Base-by-base conservation (phyloP, 305 asterid genomes). In the Fraxinus floribunda region DNA sequence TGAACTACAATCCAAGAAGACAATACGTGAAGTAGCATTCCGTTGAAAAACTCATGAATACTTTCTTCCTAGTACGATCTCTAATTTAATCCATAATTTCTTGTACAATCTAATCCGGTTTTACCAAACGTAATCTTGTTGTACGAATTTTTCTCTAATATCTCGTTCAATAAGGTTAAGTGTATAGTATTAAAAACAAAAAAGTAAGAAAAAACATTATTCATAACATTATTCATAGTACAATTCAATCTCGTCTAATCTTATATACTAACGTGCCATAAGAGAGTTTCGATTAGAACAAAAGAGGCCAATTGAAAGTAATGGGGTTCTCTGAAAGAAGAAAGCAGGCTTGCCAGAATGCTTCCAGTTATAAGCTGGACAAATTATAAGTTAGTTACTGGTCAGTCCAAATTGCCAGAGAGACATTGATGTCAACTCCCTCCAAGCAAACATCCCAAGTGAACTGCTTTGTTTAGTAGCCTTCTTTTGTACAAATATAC, bases 381-480 rank as follows among this genome's bases (percentile, higher is more conserved):
- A 66, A 75, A 86, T 84, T 41, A 68, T 35, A 82, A 83, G 80
- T 82, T 49, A 76, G 82, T 73, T 83, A 84, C 71, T 60, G 66
- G 90, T 87, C 85, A 82, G 82, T 75, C 85, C 84, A 82, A 71
- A 80, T 22, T 83, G 86, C 86, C 86, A 89, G 79, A 80, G 78
- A 86, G 85, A 46, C 80, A 62, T 32, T 86, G 85, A 84, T 82
- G 88, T 81, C 80, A 77, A 84, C 82, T 79, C 81, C 71, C 66
- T 82, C 32, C 24, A 70, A 70, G 77, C 83, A 84, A 90, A 90
- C 93, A 89, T 84, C 85, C 70, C 93, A 88, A 83, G 89, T 90
- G 92, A 68, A 79, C 39, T 86, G 73, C 88, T 81, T 1, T 79
- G 79, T 85, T 73, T 66, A 72, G 89, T 84, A 35, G 46, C 88